These are phyloP conservation scores for Luzula sylvatica DNA, from an alignment of 176 grass and related monocot genomes.

Conservation along the genomic window DNA sequence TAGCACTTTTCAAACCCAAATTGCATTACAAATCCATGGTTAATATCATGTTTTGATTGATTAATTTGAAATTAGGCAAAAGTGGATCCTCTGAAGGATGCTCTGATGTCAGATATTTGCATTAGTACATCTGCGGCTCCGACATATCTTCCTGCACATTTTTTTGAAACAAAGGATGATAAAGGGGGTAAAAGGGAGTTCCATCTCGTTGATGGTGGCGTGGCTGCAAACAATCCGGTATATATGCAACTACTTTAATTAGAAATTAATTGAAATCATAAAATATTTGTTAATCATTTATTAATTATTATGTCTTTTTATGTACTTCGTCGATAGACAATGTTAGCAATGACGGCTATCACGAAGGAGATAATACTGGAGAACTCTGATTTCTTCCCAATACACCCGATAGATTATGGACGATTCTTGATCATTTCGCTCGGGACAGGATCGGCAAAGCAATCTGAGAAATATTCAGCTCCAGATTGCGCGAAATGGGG, in stretches of 20 bases:
- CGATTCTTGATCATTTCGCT: constrained; percentile 65
- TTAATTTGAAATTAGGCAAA: constrained; percentile 8
- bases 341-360: constrained; percentile 41
- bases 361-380: constrained; percentile 34
- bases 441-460: constrained; percentile 44
- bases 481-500: constrained; percentile 49
- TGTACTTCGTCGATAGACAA: constrained; percentile 24
- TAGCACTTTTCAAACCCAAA: background rate
- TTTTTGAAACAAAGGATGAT: constrained; percentile 4
- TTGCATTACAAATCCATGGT: too few relatives aligned
- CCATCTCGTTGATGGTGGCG: constrained; percentile 53
- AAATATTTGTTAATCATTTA: background rate
- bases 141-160: constrained; percentile 46
- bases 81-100: constrained; percentile 24
- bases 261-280: background rate
- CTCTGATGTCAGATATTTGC: constrained; percentile 56
- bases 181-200: constrained; percentile 1
- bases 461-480: constrained; percentile 25
- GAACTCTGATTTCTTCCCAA: constrained; percentile 29
- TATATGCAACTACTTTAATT: background rate
- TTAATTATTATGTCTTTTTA: background rate
- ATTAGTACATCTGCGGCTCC: constrained; percentile 66
- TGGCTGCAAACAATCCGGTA: constrained; percentile 59
- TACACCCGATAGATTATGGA: constrained; percentile 35
- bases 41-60: background rate